Evolutionary conservation across 2,329 filamentous ascomycete genomes (phyloP), one percentile per base, ranked within the genome.

Genomic region (Claviceps sp.): DNA sequence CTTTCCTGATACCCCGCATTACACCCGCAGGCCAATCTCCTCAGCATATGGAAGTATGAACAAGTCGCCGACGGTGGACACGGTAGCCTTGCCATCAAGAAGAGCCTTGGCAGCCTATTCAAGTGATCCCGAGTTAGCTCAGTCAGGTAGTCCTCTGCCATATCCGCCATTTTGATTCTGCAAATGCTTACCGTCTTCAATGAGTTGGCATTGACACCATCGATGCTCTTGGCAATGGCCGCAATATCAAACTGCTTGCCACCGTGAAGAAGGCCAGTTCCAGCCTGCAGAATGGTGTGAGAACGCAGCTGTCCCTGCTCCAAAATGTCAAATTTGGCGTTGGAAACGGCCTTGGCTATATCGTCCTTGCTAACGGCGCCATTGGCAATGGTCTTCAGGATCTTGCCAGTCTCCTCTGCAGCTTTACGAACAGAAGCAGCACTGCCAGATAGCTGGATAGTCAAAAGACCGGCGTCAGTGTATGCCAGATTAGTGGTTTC

Each of bases 21-120:
- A 98, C 79, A 95, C 88, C 69, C 84, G 88, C 66, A 98, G 80
- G 62, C 91, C 94, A 68, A 98, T 77, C 67, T 98, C 93, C 72
- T 90, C 87, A 59, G 89, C 93, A 67, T 85, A 98, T 53, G 93
- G 93, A 66, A 98, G 82, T 63, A 85, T 79, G 70, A 88, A 85
- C 62, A 98, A 79, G 68, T 98, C 93, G 69, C 93, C 93, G 56
- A 97, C 89, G 53, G 88, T 78, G 56, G 88, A 85, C 57, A 96
- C 86, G 50, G 88, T 85, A 49, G 91, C 90, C 79, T 90, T 97
- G 70, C 82, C 82, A 59, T 90, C 85, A 58, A 97, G 76, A 61
- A 96, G 78, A 65, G 83, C 76, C 78, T 95, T 94, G 64, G 90
- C 90, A 64, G 85, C 82, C 90, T 97, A 64, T 97, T 64, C 48